Percentiles rank a stretch among this genome's conserved stretches.
phyloP scores from a whole-genome alignment of 179 eudicot species.

The Silene noctiflora region DNA sequence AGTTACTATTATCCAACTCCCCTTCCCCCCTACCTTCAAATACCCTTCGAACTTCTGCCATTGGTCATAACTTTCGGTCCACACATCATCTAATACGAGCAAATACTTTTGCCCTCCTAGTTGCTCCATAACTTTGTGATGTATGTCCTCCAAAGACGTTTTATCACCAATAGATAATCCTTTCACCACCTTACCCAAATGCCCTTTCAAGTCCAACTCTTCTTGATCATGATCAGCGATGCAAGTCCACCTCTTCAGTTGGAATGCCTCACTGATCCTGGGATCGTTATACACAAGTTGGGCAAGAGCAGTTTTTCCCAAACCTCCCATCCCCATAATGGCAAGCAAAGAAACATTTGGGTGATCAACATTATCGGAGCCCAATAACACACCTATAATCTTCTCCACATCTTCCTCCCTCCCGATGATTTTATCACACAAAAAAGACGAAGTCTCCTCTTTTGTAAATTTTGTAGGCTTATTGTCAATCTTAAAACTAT shows the following conservation, averaged over 20 bases:
- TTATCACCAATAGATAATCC: no score
- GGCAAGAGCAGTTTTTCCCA: constrained; percentile 37
- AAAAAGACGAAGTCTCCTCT: no score
- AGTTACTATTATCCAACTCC: constrained; percentile 31
- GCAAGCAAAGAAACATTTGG: constrained; percentile 10
- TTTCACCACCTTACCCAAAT: not conserved
- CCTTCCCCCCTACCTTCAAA: constrained; percentile 17
- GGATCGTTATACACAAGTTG: not conserved
- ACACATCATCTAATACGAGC: constrained; percentile 35
- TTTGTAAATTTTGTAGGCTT: not conserved
- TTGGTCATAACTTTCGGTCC: constrained; percentile 21
- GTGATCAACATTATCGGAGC: no score
- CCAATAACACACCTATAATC: not conserved
- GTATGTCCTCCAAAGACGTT: no score
- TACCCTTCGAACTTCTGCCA: constrained; percentile 21
- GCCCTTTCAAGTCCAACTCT: not conserved
- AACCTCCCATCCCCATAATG: constrained; percentile 29
- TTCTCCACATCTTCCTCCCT: constrained; percentile 28
- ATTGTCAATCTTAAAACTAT: no score
- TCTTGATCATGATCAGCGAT: constrained; percentile 13
- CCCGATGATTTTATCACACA: no score
- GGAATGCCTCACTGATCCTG: no score
- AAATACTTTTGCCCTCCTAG: constrained; percentile 17
- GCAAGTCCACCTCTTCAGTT: constrained; percentile 27
- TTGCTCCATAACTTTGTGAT: not conserved